Evolutionary conservation across 768 basidiomycete genomes (phyloP), one percentile per base, ranked within the genome.

Genomic region (Naganishia vishniacii): DNA sequence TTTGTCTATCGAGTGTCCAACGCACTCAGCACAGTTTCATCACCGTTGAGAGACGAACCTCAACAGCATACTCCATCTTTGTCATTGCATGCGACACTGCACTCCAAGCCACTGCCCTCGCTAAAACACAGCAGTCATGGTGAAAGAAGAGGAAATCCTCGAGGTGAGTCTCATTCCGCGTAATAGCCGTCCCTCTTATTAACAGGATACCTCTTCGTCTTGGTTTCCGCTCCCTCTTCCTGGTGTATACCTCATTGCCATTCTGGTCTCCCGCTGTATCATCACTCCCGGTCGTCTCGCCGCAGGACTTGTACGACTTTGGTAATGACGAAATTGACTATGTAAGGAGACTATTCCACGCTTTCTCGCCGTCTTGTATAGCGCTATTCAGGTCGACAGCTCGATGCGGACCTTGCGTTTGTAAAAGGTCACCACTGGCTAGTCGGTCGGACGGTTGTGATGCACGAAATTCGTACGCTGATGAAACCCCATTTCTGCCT

Each of bases 241-340:
- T 18, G 29, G 15, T 51, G 49, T 51, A 11, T 51, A 31, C 16
- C 11, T 12, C n/a, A 31, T 4, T 31, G 32, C 32, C 9, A 31
- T n/a, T 25, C n/a, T 25, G 15, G 7, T 25, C 23, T 29, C 25
- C 13, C n/a, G 31, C 9, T 49, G 49, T 34, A 51, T 20, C 12
- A 51, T 34, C n/a, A 13, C 49, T 18, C 11, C n/a, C 31, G 32
- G 29, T 34, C 49, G 29, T n/a, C 53, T 5, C 23, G 11, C 40
- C 28, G 8, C 46, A 63, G 62, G 62, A 63, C 40, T 63, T 63
- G 62, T 63, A 63, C 62, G 62, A 63, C 49, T 63, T 63, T 63
- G 62, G 62, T 51, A 51, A 63, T 47, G 62, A 51, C 48, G 62
- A 63, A 45, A 23, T 45, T 44, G 56, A 45, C 62, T 42, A 34